Percentiles rank a stretch among this genome's conserved stretches.
These are phyloP conservation scores for Hypocreales sp. DNA, from an alignment of 2,329 filamentous ascomycete genomes.

Conservation along the genomic window DNA sequence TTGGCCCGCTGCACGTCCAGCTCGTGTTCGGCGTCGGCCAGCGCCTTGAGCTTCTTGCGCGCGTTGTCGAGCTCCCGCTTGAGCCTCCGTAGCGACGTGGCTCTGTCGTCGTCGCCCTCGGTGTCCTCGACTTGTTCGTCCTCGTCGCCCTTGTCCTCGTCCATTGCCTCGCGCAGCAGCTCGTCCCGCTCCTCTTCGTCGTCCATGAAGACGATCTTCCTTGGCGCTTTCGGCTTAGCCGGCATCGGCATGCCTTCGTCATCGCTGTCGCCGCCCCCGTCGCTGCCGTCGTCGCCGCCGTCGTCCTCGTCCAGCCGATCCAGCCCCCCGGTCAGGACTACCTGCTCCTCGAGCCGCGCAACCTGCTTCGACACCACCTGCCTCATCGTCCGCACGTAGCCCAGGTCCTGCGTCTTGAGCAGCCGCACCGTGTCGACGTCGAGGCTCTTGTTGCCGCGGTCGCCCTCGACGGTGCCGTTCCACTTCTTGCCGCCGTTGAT, in stretches of 20 bases:
- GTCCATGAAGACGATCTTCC: constrained; percentile 38
- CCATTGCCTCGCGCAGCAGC: constrained; percentile 12
- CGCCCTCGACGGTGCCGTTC: constrained; percentile 39
- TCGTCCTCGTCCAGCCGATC: constrained; percentile 20
- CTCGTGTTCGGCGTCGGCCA: constrained; percentile 39
- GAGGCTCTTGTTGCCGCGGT: constrained; percentile 40
- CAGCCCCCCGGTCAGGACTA: constrained; percentile 26
- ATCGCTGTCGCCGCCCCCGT: constrained; percentile 16
- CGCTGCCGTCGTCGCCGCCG: constrained; percentile 12
- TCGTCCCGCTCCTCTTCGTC: constrained; percentile 20
- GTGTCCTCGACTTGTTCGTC: constrained; percentile 3
- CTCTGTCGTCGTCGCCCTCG: constrained; percentile 14
- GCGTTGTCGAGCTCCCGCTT: constrained; percentile 31
- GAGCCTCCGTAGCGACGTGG: constrained; percentile 28
- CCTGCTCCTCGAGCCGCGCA: constrained; percentile 34
- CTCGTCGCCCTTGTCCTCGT: constrained; percentile 10
- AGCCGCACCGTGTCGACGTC: constrained; percentile 42
- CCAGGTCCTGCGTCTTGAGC: constrained; percentile 54
- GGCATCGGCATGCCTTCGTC: constrained; percentile 15
- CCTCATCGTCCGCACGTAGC: constrained; percentile 46
- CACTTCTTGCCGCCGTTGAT: constrained; percentile 34
- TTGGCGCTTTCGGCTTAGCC: constrained; percentile 15
- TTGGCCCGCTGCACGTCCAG: constrained; percentile 43
- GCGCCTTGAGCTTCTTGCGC: constrained; percentile 35
- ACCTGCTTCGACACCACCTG: constrained; percentile 45